These are phyloP conservation scores for Ascochyta lentis DNA, from an alignment of 2,329 filamentous ascomycete species.

Conservation along the genomic window DNA sequence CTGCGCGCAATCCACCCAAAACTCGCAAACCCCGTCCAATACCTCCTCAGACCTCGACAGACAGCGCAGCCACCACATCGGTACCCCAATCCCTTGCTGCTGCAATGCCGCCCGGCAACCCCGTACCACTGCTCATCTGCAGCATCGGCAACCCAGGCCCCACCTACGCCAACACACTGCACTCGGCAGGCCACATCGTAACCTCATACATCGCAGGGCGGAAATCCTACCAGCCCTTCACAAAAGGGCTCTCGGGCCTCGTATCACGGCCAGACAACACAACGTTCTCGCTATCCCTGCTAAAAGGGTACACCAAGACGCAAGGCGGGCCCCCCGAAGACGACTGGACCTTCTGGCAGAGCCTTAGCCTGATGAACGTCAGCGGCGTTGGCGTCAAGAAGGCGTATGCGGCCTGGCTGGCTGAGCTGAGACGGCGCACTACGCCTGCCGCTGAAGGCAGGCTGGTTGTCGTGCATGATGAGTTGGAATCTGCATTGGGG, in stretches of 20 bases:
- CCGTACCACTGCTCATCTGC: slow-evolving; percentile 72
- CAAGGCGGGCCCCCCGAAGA: slow-evolving; percentile 32
- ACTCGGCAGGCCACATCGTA: slow-evolving; percentile 85
- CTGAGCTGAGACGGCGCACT: slow-evolving; percentile 12
- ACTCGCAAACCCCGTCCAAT: not conserved
- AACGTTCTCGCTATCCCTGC: slow-evolving; percentile 54
- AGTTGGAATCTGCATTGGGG: slow-evolving; percentile 77
- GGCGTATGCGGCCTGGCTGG: slow-evolving; percentile 66
- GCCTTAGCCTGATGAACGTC: slow-evolving; percentile 81
- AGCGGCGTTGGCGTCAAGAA: slow-evolving; percentile 73
- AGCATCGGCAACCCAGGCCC: slow-evolving; percentile 83
- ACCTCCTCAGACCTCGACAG: not conserved
- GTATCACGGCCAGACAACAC: slow-evolving; percentile 37
- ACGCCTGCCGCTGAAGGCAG: slow-evolving; percentile 44
- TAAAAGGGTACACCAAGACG: slow-evolving; percentile 41
- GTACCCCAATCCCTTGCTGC: slow-evolving; percentile 9
- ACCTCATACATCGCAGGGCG: slow-evolving; percentile 56
- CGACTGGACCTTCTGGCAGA: slow-evolving; percentile 73
- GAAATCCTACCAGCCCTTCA: slow-evolving; percentile 41
- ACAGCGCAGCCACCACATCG: not conserved
- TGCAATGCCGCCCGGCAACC: slow-evolving; percentile 36
- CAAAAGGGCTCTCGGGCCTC: slow-evolving; percentile 38
- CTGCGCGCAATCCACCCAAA: slow-evolving; percentile 21
- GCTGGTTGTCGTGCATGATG: slow-evolving; percentile 86
- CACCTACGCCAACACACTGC: slow-evolving; percentile 76